Evolutionary conservation across 805 yeast genomes (phyloP).

Genomic region (Ogataea ramenticola): DNA sequence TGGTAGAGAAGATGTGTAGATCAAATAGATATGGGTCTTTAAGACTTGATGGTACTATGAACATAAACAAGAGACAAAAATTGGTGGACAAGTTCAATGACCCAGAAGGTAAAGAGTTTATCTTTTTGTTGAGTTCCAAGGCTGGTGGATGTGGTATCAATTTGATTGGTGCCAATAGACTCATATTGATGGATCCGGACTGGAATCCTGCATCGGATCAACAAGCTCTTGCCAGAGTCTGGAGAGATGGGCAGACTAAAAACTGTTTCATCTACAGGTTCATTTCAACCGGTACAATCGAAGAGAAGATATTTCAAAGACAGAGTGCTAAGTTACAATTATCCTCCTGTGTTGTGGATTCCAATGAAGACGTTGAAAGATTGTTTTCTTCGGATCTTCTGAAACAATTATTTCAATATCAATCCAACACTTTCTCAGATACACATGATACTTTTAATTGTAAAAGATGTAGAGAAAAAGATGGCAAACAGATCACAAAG

Average conservation of each 20-base stretch:
- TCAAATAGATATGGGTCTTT: slow-evolving; percentile 64
- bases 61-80: slow-evolving; percentile 85
- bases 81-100: slow-evolving; percentile 87
- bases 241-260: slow-evolving; percentile 99
- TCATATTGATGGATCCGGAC: slow-evolving; percentile 81
- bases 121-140: slow-evolving; percentile 84
- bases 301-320: slow-evolving; percentile 91
- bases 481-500: slow-evolving; percentile 52
- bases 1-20: slow-evolving; percentile 84
- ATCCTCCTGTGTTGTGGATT: slow-evolving; percentile 95
- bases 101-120: slow-evolving; percentile 81
- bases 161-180: slow-evolving; percentile 90
- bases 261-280: slow-evolving; percentile 93
- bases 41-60: slow-evolving; percentile 89
- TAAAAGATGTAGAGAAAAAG: slow-evolving; percentile 54
- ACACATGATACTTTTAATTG: slow-evolving; percentile 92
- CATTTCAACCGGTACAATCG: slow-evolving; percentile 83
- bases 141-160: slow-evolving; percentile 99
- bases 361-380: slow-evolving; percentile 90
- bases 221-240: slow-evolving; percentile 94
- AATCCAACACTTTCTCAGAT: slow-evolving; percentile 65
- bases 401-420: slow-evolving; percentile 65
- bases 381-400: slow-evolving; percentile 79
- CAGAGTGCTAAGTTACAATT: slow-evolving; percentile 91
- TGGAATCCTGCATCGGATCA: slow-evolving; percentile 99